A percentile compares a stretch with the other conserved stretches of the same genome.
phyloP scores from a whole-genome alignment of 805 yeast species.

The Candida palmyrensis region DNA sequence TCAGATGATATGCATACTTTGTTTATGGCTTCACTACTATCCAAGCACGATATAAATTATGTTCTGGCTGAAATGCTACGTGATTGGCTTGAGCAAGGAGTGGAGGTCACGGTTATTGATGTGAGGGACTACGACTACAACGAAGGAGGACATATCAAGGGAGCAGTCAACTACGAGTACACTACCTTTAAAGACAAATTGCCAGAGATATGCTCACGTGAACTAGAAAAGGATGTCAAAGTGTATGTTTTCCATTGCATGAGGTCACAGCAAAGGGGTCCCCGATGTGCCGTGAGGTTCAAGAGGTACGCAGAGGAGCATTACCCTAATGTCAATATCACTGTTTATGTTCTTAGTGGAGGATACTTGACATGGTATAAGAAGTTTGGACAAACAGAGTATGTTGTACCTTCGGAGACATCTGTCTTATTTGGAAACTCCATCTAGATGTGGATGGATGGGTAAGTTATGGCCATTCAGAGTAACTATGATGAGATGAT shows the following conservation, averaged over 20 bases:
- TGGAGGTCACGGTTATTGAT: slow-evolving; percentile 1
- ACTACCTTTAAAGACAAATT: slow-evolving; percentile 1
- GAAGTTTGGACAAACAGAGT: neutral
- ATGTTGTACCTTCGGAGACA: too few relatives aligned
- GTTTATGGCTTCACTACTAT: too few relatives aligned
- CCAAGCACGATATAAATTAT: neutral
- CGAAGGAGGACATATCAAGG: slow-evolving; percentile 3
- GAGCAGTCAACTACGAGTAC: slow-evolving; percentile 3
- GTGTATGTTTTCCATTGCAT: slow-evolving; percentile 4
- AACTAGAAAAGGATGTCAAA: neutral
- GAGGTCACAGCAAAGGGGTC: slow-evolving; percentile 4
- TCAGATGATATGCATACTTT: too few relatives aligned
- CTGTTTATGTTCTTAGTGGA: slow-evolving; percentile 2
- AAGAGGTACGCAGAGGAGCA: slow-evolving; percentile 1
- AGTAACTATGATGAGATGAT: too few relatives aligned
- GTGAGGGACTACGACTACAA: slow-evolving; percentile 3
- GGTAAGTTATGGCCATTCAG: too few relatives aligned
- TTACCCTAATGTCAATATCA: neutral
- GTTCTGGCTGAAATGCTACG: slow-evolving; percentile 1
- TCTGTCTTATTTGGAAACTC: too few relatives aligned
- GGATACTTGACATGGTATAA: slow-evolving; percentile 3
- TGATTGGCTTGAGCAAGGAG: slow-evolving; percentile 1
- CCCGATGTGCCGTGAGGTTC: slow-evolving; percentile 4
- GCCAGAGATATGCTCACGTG: neutral
- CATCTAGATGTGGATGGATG: too few relatives aligned